Evolutionary conservation across 768 basidiomycete species (phyloP), one percentile per base, ranked within the genome.

Genomic region (Gelatoporia subvermispora): DNA sequence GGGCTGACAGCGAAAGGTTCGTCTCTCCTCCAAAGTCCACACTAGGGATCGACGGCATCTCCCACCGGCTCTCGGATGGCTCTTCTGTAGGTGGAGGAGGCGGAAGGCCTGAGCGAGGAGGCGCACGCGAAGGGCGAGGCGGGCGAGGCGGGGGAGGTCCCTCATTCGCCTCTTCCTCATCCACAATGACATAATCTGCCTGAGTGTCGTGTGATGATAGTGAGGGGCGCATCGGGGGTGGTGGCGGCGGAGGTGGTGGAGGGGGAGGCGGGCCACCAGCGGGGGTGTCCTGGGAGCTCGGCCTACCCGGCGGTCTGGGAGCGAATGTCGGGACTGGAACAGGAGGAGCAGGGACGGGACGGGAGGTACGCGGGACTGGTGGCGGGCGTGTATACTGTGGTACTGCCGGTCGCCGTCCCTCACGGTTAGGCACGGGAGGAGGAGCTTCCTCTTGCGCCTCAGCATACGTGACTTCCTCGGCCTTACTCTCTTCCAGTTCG

Each of bases 401-500:
- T 5, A 22, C 7, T 2, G 54, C 58, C 31, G 61, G 47, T 24
- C 68, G 67, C 20, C 69, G 63, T 13, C 60, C 61, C 18, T 55
- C 63, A 21, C 81, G 76, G 22, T 73, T 67, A 15, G 84, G 82
- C 23, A 82, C 68, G 8, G 81, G 77, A 20, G 82, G 81, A 0
- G 79, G 74, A 3, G 66, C 66, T 43, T 75, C 73, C 47, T 76
- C 77, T 44, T 64, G 65, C 4, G 62, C 66, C 22, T 77, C 72
- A 31, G 81, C 78, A 50, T 82, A 72, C 8, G 65, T 69, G 8
- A 84, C 77, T 54, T 87, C 84, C 54, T 88, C 85, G 13, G 80
- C 68, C 59, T 87, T 84, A 52, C 83, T 86, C 56, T 87, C 85
- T 58, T 86, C 84, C 5, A 75, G 78, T 49, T 87, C 86, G 21